These are phyloP conservation scores for Botrytis cinerea DNA, from an alignment of 2,329 filamentous ascomycete genomes.

Conservation along the genomic window DNA sequence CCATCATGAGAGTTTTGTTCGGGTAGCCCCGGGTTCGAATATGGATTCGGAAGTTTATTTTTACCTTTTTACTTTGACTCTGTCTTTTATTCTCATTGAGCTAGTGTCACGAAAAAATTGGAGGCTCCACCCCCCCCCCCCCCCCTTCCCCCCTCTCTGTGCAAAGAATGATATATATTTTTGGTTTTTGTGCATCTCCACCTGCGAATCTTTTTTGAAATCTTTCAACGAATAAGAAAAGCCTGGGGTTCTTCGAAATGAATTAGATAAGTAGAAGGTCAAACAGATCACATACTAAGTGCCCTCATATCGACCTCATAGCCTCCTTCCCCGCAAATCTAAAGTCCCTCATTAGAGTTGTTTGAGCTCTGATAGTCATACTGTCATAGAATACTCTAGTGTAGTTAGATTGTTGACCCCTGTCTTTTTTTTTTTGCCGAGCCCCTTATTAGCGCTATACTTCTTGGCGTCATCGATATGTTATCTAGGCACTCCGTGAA, in stretches of 20 bases:
- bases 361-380: not conserved
- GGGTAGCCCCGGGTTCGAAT: not conserved
- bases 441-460: not conserved
- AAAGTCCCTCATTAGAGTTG: not conserved
- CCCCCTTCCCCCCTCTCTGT: rapidly evolving
- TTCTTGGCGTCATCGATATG: not conserved
- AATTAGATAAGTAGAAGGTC: not conserved
- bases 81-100: not conserved
- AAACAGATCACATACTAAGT: not conserved
- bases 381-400: not conserved
- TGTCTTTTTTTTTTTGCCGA: not conserved
- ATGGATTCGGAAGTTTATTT: not conserved
- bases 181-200: not conserved
- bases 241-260: not conserved
- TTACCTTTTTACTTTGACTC: not conserved
- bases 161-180: not conserved
- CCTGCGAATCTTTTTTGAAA: not conserved
- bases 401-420: not conserved
- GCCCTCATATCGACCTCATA: rapidly evolving
- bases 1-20: rapidly evolving
- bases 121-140: no score
- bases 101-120: no score
- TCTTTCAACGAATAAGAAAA: not conserved
- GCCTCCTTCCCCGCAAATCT: not conserved
- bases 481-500: not conserved